Evolutionary conservation across 176 grass and related monocot genomes (phyloP).

Genomic region (Oryza australiensis): DNA sequence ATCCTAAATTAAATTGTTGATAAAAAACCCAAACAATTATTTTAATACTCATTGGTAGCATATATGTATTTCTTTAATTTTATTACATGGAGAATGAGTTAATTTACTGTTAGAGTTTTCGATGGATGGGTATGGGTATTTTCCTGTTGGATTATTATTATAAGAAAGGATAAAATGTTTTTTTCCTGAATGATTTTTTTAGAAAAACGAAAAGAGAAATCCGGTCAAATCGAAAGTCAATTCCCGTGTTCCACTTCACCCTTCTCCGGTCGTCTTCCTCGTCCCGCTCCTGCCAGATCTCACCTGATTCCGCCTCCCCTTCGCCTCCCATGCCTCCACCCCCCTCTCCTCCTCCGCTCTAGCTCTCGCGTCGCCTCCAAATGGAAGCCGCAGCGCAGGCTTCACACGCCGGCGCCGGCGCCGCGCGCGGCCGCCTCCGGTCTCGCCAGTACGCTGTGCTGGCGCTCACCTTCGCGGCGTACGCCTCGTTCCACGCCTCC

Average conservation of each 20-base stretch:
- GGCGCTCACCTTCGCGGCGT: constrained; percentile 73
- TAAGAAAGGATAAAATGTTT: too few relatives aligned
- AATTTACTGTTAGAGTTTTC: too few relatives aligned
- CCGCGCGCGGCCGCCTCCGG: constrained; percentile 34
- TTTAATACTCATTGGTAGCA: too few relatives aligned
- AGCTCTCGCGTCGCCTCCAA: constrained; percentile 13
- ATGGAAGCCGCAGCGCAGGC: constrained; percentile 43
- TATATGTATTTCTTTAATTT: too few relatives aligned
- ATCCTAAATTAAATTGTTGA: too few relatives aligned
- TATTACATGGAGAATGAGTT: too few relatives aligned
- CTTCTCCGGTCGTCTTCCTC: constrained; percentile 24
- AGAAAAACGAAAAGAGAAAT: not conserved
- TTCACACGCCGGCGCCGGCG: not conserved
- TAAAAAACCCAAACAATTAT: too few relatives aligned
- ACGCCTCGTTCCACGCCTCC: constrained; percentile 92
- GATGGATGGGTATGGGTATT: too few relatives aligned
- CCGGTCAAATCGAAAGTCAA: constrained; percentile 13
- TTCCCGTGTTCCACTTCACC: not conserved
- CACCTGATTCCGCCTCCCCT: constrained; percentile 28
- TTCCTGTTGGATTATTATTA: too few relatives aligned
- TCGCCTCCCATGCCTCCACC: constrained; percentile 14
- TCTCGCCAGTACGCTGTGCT: constrained; percentile 57
- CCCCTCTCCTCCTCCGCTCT: constrained; percentile 7
- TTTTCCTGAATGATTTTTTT: too few relatives aligned
- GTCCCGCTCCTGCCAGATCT: constrained; percentile 19